These are phyloP conservation scores for Aspergillus sp. DNA, from an alignment of 2,329 filamentous ascomycete genomes.

Conservation along the genomic window DNA sequence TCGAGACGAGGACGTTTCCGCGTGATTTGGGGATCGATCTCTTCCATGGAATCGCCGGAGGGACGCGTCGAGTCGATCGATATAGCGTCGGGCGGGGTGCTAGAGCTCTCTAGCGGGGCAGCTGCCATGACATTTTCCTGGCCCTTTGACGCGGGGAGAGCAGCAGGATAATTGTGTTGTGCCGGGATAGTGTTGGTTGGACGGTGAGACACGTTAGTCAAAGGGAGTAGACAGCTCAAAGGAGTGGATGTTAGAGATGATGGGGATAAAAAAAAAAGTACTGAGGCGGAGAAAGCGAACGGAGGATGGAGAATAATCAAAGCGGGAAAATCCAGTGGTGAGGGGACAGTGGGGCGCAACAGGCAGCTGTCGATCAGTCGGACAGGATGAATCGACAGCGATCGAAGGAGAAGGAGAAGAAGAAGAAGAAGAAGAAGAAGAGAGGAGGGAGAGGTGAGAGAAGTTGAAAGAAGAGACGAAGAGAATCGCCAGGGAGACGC, in stretches of 20 bases:
- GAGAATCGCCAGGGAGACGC: background rate
- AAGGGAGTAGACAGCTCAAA: background rate
- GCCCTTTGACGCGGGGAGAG: conserved; percentile 4
- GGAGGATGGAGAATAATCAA: conserved; percentile 1
- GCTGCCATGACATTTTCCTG: conserved; percentile 44
- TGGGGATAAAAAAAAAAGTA: background rate
- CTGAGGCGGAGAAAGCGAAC: conserved; percentile 2
- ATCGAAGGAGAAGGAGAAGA: background rate
- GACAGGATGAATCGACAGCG: background rate
- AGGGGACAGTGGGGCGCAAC: background rate
- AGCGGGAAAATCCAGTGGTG: background rate
- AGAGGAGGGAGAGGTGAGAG: background rate
- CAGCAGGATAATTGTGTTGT: background rate
- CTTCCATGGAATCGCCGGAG: conserved; percentile 39
- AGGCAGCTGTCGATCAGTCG: background rate
- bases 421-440: background rate
- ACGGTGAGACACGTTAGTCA: background rate
- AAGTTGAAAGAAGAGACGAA: background rate
- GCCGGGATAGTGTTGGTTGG: background rate
- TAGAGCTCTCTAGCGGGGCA: conserved; percentile 46
- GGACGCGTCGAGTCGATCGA: conserved; percentile 29
- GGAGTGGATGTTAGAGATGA: background rate
- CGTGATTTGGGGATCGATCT: conserved; percentile 34
- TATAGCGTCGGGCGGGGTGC: conserved; percentile 37
- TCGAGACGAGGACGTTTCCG: conserved; percentile 49